Base-by-base conservation (phyloP, 2,329 filamentous ascomycete genomes). In the Neofusicoccum parvum region DNA sequence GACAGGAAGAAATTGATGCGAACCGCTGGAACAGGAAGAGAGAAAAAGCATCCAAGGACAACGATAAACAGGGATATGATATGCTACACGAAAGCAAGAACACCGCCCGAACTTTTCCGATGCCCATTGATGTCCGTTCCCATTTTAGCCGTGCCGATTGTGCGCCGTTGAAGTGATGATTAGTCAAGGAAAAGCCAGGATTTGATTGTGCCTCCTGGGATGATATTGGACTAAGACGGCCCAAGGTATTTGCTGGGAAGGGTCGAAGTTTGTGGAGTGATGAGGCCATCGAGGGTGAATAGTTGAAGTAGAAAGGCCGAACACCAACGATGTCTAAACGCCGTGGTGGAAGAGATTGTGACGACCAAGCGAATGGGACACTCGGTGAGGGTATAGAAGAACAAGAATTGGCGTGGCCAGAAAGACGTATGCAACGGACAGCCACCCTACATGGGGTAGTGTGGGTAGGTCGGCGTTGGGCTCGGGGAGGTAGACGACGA, bases 81-180 rank as follows among this genome's bases (percentile, higher is more conserved):
- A 60, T 60, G 39, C 32, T 60, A 39, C 56, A 60, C 12, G 41
- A 48, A 60, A 60, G n/a, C 54, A 59, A 60, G 43, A 36, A 60
- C 43, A 60, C 56, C 56, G 17, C 56, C 56, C 32, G 10, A 60
- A 60, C 41, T 48, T 60, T 60, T 60, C 32, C 32, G 56, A 48
- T 60, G 43, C 43, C 56, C 10, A 32, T 48, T 46, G 41, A 32
- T 48, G 27, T 12, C 56, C 27, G 10, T 27, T 60, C 56, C 56
- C 56, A 27, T 36, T 48, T 60, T 60, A 48, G 43, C 56, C 43
- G 56, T 48, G 27, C 43, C 43, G 56, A 60, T 46, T 6, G 20
- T 60, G 56, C 56, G 56, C 56, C 56, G 43, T 60, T 58, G 32
- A 27, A 46, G 23, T 60, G 43, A 60, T 46, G 11, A 60, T 20